Base-by-base conservation (phyloP, 1,284 basidiomycete species). In the Meripilus lineatus region DNA sequence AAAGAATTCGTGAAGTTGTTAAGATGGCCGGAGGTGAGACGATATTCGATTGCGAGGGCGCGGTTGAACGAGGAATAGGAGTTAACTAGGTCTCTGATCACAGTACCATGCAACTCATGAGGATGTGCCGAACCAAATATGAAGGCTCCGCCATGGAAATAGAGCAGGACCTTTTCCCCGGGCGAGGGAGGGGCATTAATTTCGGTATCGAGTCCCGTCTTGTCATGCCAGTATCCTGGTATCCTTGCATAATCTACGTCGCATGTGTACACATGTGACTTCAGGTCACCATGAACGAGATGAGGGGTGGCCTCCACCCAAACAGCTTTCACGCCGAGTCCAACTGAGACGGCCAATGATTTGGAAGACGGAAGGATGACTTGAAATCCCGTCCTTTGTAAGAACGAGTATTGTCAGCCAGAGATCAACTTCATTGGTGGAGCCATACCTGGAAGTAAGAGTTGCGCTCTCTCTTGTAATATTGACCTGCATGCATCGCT, bases 41-140 rank as follows among this genome's bases (percentile, higher is more conserved):
- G 63, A 48, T 75, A 76, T 48, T 75, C 71, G 34, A 69, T 36
- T 1, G 63, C 58, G 45, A 75, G 68, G 1, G 62, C 49, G 3
- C 68, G 64, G 4, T 50, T 37, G 44, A 66, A 44, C 17, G 42
- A 22, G 1, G 49, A 23, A 14, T 54, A 40, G 30, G 58, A 46
- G 20, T 56, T 41, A 4, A 68, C 44, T 7, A 69, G 48, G 3
- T 58, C 62, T 14, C 47, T 44, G 3, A 51, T 53, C 10, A 10
- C n/a, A 8, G n/a, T 30, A 10, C 10, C 28, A 1, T 49, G 52
- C 30, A 67, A 57, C 14, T 55, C 54, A 28, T 53, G 56, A 3
- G 61, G 62, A 36, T 41, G 40, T 4, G 50, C 52, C 4, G 54
- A 47, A n/a, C 41, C n/a, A 15, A 26, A 21, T 22, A 52, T 36